Evolutionary conservation across 495 filamentous ascomycete genomes (phyloP).

Genomic region (Talaromyces nanjingensis): DNA sequence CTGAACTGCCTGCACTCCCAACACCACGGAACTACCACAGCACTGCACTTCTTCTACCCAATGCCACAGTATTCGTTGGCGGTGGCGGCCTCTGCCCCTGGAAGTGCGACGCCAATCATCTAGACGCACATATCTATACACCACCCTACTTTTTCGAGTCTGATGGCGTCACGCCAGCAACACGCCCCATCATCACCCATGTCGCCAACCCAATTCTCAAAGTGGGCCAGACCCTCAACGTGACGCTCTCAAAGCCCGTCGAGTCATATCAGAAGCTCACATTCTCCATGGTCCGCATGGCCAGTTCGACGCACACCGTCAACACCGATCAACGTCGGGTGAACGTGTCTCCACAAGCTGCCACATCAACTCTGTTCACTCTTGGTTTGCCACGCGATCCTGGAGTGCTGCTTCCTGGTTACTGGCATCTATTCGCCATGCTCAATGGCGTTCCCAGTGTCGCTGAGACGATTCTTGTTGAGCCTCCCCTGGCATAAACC

Average conservation of each 20-base stretch:
- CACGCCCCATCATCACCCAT: constrained; percentile 30
- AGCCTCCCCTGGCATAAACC: not conserved
- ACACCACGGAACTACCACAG: constrained; percentile 51
- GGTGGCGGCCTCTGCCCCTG: constrained; percentile 49
- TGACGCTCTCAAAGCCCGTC: constrained; percentile 9
- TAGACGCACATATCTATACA: constrained; percentile 49
- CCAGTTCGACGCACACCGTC: constrained; percentile 48
- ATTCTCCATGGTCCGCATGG: constrained; percentile 38
- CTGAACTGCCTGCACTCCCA: constrained; percentile 30
- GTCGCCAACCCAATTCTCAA: constrained; percentile 14
- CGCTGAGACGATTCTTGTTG: constrained; percentile 14
- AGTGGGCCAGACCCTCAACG: constrained; percentile 26
- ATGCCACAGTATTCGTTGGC: constrained; percentile 46
- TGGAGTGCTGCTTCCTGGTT: constrained; percentile 48
- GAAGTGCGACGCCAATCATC: constrained; percentile 47
- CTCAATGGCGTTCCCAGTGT: constrained; percentile 42
- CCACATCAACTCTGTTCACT: constrained; percentile 14
- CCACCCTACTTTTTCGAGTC: constrained; percentile 47
- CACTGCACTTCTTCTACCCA: constrained; percentile 46
- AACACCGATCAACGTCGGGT: constrained; percentile 55
- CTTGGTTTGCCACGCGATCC: constrained; percentile 37
- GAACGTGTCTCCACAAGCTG: constrained; percentile 20
- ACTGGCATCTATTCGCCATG: constrained; percentile 52
- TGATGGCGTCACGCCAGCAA: constrained; percentile 28
- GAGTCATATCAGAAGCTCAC: constrained; percentile 9